Conservation (phyloP, 2,329 filamentous ascomycete genomes). For the Ophiostoma australiae region DNA sequence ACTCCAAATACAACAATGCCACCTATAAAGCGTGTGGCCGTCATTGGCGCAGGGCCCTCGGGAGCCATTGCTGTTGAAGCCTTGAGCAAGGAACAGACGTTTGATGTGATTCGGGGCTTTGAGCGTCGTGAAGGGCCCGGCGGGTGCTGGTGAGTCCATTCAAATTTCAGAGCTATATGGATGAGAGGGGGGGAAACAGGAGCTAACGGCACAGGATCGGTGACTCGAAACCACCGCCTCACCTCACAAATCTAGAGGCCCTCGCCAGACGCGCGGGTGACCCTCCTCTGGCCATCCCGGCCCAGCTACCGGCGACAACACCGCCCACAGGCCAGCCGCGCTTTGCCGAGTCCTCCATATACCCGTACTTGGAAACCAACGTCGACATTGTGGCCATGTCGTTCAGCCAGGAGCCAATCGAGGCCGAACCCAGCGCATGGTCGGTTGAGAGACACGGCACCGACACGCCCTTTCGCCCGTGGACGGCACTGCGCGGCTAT, state of each 20-base stretch:
- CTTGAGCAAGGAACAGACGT: constrained; percentile 39
- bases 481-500: constrained; percentile 52
- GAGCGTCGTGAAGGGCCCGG: constrained; percentile 41
- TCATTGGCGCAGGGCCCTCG: constrained; percentile 39
- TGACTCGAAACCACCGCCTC: constrained; percentile 40
- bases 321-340: constrained; percentile 33
- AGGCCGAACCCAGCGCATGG: constrained; percentile 30
- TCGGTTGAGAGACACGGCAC: constrained; percentile 48
- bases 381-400: constrained; percentile 56
- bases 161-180: neutral
- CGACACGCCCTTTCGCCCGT: constrained; percentile 58
- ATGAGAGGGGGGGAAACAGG: neutral
- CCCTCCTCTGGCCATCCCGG: constrained; percentile 43
- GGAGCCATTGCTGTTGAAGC: constrained; percentile 32
- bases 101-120: constrained; percentile 40
- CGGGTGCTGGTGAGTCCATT: constrained; percentile 40
- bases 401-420: constrained; percentile 37
- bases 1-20: neutral
- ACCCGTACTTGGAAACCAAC: constrained; percentile 44
- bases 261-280: constrained; percentile 44
- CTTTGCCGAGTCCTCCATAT: constrained; percentile 24
- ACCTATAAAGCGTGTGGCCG: constrained; percentile 21
- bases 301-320: constrained; percentile 43
- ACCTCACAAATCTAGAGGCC: constrained; percentile 36
- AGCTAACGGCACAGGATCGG: constrained; percentile 43